Base-by-base conservation (phyloP, 805 yeast genomes). In the Metschnikowia cubensis region DNA sequence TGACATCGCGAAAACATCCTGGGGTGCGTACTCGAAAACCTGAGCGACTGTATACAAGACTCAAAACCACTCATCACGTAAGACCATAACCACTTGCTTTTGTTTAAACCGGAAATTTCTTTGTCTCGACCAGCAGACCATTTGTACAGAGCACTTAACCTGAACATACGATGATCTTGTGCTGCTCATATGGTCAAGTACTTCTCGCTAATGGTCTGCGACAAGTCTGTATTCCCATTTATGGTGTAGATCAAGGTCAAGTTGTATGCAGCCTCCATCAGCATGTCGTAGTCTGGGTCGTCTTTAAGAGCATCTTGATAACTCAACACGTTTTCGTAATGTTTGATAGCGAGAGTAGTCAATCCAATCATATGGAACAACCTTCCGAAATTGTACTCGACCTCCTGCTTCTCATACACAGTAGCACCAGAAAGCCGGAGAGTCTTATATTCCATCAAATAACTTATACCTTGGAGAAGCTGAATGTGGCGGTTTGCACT, bases 401-500 rank as follows among this genome's bases (percentile, higher is more conserved):
- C 82, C 62, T 94, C 99, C 65, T 88, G 92, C 37, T 65, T 65
- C 56, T 85, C 90, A 48, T 75, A 74, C 6, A 62, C 59, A 1
- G 75, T 68, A 10, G 73, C 68, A 31, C 59, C 52, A 6, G 66
- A 64, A 3, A 68, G 56, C 50, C 94, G 70, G 6, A 76, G 62
- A 15, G 80, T 81, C 37, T 75, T 74, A 59, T 94, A 94, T 57
- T 89, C 94, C 61, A 80, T 67, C 52, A 94, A 63, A 59, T 80
- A 90, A 49, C 91, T 82, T 42, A 94, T 69, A 0, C 97, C 97
- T 61, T 94, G 97, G 1, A 94, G 70, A 20, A 94, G 74, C 62
- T 91, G 97, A 50, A 87, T 75, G 61, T 92, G 97, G 49, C 97
- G 80, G 64, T 89, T 88, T 6, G 84, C 76, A 4, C 96, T 85